Evolutionary conservation across 2,329 filamentous ascomycete genomes (phyloP).

Genomic region (Chrysoporthe cubensis): DNA sequence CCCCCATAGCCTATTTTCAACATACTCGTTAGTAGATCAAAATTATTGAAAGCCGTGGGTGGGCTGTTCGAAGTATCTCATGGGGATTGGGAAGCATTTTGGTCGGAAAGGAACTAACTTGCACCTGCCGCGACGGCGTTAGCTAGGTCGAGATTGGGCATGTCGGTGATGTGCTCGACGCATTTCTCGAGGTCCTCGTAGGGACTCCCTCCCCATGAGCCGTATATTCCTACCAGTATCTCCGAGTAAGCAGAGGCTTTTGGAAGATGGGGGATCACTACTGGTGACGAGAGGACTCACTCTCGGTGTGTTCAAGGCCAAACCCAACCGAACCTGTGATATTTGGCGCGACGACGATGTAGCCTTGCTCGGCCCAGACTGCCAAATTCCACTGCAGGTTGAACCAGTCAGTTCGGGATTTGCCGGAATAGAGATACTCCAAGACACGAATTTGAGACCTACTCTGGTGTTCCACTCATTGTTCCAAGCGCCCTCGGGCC

Average conservation of each 20-base stretch:
- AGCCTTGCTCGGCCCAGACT: conserved; percentile 64
- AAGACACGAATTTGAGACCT: conserved; percentile 26
- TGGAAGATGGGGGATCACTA: conserved; percentile 30
- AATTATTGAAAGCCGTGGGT: not conserved
- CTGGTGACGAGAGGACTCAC: conserved; percentile 4
- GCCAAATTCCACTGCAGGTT: conserved; percentile 53
- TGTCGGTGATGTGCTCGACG: conserved; percentile 53
- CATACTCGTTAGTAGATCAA: not conserved
- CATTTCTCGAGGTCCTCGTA: conserved; percentile 61
- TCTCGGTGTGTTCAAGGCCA: conserved; percentile 45
- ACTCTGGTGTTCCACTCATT: conserved; percentile 55
- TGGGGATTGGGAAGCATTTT: not conserved
- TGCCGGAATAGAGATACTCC: not conserved
- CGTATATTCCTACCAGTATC: conserved; percentile 45
- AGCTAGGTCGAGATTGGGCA: conserved; percentile 57
- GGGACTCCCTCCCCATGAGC: conserved; percentile 56
- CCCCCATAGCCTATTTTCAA: conserved; percentile 49
- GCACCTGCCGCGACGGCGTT: conserved; percentile 57
- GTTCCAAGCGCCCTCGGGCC: conserved; percentile 52
- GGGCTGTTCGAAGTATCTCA: not conserved
- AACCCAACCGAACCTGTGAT: conserved; percentile 62
- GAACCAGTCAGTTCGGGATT: not conserved
- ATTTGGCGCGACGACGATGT: conserved; percentile 62
- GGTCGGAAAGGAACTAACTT: conserved; percentile 33
- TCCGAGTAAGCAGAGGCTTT: conserved; percentile 30